Evolutionary conservation across 768 basidiomycete genomes (phyloP).

Genomic region (Pulveroboletus ravenelii): DNA sequence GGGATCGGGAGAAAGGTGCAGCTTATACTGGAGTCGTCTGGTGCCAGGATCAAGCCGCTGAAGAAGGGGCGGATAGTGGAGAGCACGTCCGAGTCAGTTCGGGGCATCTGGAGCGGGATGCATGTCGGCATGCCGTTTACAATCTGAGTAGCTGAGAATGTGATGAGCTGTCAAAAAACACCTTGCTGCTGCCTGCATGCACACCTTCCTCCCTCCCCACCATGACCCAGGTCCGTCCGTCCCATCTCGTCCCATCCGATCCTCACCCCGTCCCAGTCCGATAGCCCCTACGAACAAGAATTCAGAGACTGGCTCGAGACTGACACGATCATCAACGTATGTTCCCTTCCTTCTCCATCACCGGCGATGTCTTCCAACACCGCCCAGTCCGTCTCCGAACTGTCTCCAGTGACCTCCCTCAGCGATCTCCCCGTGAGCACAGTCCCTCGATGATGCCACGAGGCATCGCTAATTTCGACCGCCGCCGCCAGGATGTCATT

Average conservation of each 20-base stretch:
- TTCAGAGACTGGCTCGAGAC: conserved; percentile 14
- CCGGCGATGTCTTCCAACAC: background rate
- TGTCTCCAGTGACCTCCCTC: conserved; percentile 21
- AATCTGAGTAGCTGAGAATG: conserved; percentile 32
- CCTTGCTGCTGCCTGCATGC: conserved; percentile 28
- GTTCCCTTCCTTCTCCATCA: background rate
- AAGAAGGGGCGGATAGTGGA: conserved; percentile 64
- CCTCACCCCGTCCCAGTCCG: background rate
- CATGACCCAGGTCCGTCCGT: background rate
- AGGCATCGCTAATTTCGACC: conserved; percentile 18
- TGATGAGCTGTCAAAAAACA: conserved; percentile 27
- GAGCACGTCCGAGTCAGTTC: conserved; percentile 72
- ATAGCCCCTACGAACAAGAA: conserved; percentile 6
- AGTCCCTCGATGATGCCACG: conserved; percentile 14
- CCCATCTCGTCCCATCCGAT: background rate
- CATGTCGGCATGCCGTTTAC: conserved; percentile 71
- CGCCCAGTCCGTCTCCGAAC: conserved; percentile 17
- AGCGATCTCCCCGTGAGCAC: conserved; percentile 28
- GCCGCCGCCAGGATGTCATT: conserved; percentile 23
- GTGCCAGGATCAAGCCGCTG: conserved; percentile 76
- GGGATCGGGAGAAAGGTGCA: conserved; percentile 75
- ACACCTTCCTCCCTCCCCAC: conserved; percentile 5
- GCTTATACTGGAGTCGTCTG: conserved; percentile 82
- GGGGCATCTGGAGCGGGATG: conserved; percentile 88
- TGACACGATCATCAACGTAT: conserved; percentile 27